Conservation (phyloP, 345 rosid species). For the Aegle marmelos region DNA sequence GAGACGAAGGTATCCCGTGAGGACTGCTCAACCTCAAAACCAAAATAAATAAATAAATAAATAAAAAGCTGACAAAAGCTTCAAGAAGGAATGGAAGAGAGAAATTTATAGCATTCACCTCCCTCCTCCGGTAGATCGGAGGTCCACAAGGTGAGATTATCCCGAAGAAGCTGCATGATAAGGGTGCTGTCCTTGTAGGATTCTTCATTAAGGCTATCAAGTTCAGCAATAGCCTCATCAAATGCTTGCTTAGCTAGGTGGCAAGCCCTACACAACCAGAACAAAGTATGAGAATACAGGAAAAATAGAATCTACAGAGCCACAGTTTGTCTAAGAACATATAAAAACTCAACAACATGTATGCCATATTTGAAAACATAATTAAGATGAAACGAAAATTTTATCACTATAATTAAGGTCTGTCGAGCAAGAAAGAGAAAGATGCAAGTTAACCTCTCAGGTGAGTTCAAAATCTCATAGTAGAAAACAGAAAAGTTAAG, state of each 20-base stretch:
- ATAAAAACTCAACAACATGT: neutral
- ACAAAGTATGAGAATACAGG: constrained; percentile 7
- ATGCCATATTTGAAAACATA: neutral
- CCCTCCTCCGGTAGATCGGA: constrained; percentile 81
- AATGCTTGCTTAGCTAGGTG: constrained; percentile 84
- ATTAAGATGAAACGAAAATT: neutral
- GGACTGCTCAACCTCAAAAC: neutral
- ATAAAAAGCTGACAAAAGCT: neutral
- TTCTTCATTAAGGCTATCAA: constrained; percentile 84
- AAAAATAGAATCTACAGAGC: neutral
- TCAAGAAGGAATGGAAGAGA: neutral
- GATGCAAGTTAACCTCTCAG: constrained; percentile 52
- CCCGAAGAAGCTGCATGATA: constrained; percentile 90
- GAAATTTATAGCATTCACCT: constrained; percentile 40
- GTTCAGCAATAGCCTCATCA: constrained; percentile 84
- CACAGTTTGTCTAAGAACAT: constrained; percentile 1
- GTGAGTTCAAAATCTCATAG: constrained; percentile 81
- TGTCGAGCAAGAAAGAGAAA: neutral
- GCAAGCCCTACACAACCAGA: constrained; percentile 56
- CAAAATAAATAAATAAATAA: neutral
- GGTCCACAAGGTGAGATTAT: constrained; percentile 83
- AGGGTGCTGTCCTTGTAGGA: constrained; percentile 89
- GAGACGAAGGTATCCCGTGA: neutral
- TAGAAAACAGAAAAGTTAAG: constrained; percentile 86
- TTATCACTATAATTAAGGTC: neutral